A percentile compares a stretch with the other conserved stretches of the same genome.
phyloP scores from a whole-genome alignment of 176 grass and related monocot species.

The Raddia distichophylla region DNA sequence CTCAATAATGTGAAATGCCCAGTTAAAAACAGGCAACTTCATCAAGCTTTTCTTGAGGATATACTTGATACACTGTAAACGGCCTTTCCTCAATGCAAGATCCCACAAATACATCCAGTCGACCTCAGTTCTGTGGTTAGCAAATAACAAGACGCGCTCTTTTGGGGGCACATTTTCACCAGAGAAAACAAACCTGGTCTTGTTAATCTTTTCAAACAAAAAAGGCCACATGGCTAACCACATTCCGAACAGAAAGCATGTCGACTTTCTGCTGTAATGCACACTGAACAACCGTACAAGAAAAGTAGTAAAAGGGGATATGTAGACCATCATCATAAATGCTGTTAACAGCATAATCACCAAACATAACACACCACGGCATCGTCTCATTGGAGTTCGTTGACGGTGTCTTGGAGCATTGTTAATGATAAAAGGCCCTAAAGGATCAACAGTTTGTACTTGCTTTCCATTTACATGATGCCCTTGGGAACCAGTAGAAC shows the following conservation, averaged over 20 bases:
- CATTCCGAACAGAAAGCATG: conserved; percentile 74
- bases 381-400: conserved; percentile 57
- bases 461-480: conserved; percentile 55
- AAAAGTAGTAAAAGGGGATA: conserved; percentile 60
- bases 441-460: conserved; percentile 18
- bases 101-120: conserved; percentile 99
- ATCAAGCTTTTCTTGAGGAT: conserved; percentile 97
- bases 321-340: conserved; percentile 80
- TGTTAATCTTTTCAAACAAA: conserved; percentile 94
- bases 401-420: conserved; percentile 50
- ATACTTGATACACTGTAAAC: conserved; percentile 86
- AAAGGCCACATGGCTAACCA: conserved; percentile 95
- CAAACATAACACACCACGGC: conserved; percentile 66
- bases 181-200: conserved; percentile 83
- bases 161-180: conserved; percentile 64
- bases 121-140: conserved; percentile 95
- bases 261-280: conserved; percentile 80
- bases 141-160: conserved; percentile 74
- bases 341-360: conserved; percentile 72
- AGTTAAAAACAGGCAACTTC: conserved; percentile 89
- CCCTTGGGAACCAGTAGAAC: conserved; percentile 19
- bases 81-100: conserved; percentile 90
- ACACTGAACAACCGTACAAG: conserved; percentile 75
- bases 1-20: conserved; percentile 92
- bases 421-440: conserved; percentile 38